A percentile compares a stretch with the other conserved stretches of the same genome.
Conservation (phyloP, 768 basidiomycete species). For the Filobasidium floriforme region DNA sequence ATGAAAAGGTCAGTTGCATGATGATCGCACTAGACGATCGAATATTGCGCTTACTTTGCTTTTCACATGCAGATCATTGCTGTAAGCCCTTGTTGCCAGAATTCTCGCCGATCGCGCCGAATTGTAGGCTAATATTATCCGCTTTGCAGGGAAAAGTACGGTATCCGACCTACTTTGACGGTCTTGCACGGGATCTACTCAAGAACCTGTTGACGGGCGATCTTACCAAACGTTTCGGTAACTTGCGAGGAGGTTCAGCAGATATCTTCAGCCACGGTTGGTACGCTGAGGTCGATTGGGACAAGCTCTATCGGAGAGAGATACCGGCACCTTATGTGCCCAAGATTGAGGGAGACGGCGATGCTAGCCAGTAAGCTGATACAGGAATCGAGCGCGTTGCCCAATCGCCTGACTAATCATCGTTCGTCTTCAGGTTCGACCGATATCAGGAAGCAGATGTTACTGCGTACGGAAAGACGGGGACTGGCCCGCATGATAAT, state of each 20-base stretch:
- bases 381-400: neutral
- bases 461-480: constrained; percentile 46
- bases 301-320: constrained; percentile 66
- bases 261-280: constrained; percentile 50
- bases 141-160: constrained; percentile 45
- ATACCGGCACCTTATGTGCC: constrained; percentile 96
- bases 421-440: constrained; percentile 41
- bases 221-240: constrained; percentile 46
- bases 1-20: constrained; percentile 42
- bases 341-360: constrained; percentile 82
- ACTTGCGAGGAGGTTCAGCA: constrained; percentile 43
- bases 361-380: constrained; percentile 61
- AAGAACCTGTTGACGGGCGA: constrained; percentile 46
- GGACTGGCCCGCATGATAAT: constrained; percentile 51
- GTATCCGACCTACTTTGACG: constrained; percentile 47
- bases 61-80: constrained; percentile 19
- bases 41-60: neutral
- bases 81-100: constrained; percentile 7
- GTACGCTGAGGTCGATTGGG: constrained; percentile 86
- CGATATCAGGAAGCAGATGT: constrained; percentile 49
- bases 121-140: neutral
- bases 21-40: too few species aligned
- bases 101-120: neutral
- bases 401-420: neutral
- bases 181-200: constrained; percentile 44